Conservation (phyloP, 108 stramenopile genomes). For the Chaetoceros tenuissimus region DNA sequence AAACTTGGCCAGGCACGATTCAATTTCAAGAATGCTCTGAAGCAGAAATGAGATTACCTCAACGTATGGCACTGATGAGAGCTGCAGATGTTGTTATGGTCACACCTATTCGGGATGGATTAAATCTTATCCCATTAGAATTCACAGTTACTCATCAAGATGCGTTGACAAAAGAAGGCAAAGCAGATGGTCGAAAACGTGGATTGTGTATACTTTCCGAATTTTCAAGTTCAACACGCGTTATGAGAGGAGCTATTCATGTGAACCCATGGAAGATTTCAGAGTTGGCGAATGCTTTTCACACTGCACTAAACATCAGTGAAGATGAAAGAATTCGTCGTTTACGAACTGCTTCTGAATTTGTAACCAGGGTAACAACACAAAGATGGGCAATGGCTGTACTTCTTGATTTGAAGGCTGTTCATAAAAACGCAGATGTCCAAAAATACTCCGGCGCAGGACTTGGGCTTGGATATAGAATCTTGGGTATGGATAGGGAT, state of each 20-base stretch:
- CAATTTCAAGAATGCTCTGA: slow-evolving; percentile 84
- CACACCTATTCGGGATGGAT: slow-evolving; percentile 95
- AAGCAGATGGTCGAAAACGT: slow-evolving; percentile 70
- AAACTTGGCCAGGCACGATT: slow-evolving; percentile 76
- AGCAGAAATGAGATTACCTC: slow-evolving; percentile 66
- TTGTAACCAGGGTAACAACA: slow-evolving; percentile 90
- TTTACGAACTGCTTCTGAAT: slow-evolving; percentile 70
- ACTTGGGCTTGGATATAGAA: slow-evolving; percentile 88
- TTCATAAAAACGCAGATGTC: slow-evolving; percentile 65
- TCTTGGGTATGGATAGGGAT: slow-evolving; percentile 84
- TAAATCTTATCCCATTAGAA: slow-evolving; percentile 93
- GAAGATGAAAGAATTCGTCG: slow-evolving; percentile 79
- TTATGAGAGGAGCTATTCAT: slow-evolving; percentile 92
- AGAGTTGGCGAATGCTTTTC: slow-evolving; percentile 74
- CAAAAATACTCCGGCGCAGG: slow-evolving; percentile 81
- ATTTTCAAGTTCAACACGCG: slow-evolving; percentile 87
- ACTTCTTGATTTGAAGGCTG: slow-evolving; percentile 85
- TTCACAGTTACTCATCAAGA: slow-evolving; percentile 94
- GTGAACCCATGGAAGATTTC: slow-evolving; percentile 91
- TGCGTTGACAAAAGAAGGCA: slow-evolving; percentile 62
- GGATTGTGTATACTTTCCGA: slow-evolving; percentile 86
- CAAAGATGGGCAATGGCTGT: slow-evolving; percentile 88
- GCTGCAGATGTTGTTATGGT: slow-evolving; percentile 82
- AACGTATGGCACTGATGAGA: slow-evolving; percentile 77
- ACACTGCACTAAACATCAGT: slow-evolving; percentile 59